Percentiles rank a stretch among this genome's conserved stretches.
phyloP scores from a whole-genome alignment of 768 basidiomycete genomes.

The Cantharellus cinnabarinus region DNA sequence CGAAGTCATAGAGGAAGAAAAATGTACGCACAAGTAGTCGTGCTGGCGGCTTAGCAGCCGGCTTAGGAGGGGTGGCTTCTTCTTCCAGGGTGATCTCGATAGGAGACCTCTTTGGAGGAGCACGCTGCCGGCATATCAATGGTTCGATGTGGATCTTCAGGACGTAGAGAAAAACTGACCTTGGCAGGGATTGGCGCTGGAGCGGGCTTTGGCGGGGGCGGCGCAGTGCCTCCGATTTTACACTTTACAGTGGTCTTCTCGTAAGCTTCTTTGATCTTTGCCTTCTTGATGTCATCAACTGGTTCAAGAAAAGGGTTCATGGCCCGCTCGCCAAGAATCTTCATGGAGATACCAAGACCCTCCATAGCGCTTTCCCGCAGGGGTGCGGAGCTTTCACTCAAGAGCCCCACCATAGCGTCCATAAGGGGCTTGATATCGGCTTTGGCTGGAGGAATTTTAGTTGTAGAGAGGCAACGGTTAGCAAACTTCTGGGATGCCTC shows the following conservation, averaged over 20 bases:
- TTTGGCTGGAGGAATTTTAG: conserved; percentile 46
- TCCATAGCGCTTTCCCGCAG: conserved; percentile 80
- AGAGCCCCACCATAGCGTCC: conserved; percentile 47
- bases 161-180: background rate
- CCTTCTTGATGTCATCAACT: conserved; percentile 69
- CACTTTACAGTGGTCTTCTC: conserved; percentile 86
- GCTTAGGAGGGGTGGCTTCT: conserved; percentile 6
- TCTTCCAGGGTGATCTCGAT: conserved; percentile 9
- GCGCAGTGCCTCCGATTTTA: conserved; percentile 38
- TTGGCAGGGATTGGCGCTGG: conserved; percentile 12
- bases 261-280: conserved; percentile 84
- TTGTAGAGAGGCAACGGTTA: conserved; percentile 50
- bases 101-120: conserved; percentile 11
- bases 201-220: conserved; percentile 12
- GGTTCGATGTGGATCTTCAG: background rate
- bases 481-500: conserved; percentile 82
- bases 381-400: conserved; percentile 79
- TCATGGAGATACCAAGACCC: conserved; percentile 80
- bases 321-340: conserved; percentile 86
- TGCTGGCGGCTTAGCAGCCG: conserved; percentile 9
- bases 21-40: conserved; percentile 7
- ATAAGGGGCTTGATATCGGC: conserved; percentile 66
- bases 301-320: conserved; percentile 73
- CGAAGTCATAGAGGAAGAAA: too few relatives aligned
- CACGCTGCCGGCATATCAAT: background rate